These are phyloP conservation scores for Flaveria floridana DNA, from an alignment of 140 eudicot species.

Conservation along the genomic window DNA sequence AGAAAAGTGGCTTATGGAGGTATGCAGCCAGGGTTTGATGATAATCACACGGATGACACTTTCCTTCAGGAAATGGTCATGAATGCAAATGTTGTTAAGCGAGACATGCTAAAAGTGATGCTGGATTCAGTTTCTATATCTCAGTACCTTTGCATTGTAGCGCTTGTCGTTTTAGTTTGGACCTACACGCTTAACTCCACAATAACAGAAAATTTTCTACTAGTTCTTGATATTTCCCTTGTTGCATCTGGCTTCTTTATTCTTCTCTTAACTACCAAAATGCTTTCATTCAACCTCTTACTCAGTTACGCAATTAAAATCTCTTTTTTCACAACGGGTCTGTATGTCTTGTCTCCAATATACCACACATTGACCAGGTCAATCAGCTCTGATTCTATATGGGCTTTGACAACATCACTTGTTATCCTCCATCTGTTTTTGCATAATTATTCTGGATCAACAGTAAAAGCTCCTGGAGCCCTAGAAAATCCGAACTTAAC, in stretches of 20 bases:
- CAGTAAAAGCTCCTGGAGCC: conserved; percentile 78
- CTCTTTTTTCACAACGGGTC: conserved; percentile 60
- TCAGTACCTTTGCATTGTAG: conserved; percentile 20
- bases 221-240: conserved; percentile 63
- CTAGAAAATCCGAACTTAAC: conserved; percentile 57
- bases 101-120: conserved; percentile 73
- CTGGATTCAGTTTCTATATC: conserved; percentile 40
- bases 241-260: conserved; percentile 68
- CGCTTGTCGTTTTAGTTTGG: conserved; percentile 54
- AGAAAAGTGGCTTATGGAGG: conserved; percentile 98
- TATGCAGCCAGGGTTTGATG: conserved; percentile 89
- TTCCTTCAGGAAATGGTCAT: conserved; percentile 93
- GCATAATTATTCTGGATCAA: conserved; percentile 80
- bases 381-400: conserved; percentile 83
- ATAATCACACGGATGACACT: conserved; percentile 83
- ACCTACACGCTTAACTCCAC: conserved; percentile 63
- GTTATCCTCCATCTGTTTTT: conserved; percentile 77
- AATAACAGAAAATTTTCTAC: conserved; percentile 45
- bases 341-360: conserved; percentile 73
- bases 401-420: conserved; percentile 85
- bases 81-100: conserved; percentile 88
- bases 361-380: conserved; percentile 90
- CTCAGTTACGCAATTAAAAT: conserved; percentile 58
- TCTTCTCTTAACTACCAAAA: conserved; percentile 63
- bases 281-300: conserved; percentile 53